Base-by-base conservation (phyloP, 225 moss, liverwort and hornwort species). In the Takakia lepidozioides region DNA sequence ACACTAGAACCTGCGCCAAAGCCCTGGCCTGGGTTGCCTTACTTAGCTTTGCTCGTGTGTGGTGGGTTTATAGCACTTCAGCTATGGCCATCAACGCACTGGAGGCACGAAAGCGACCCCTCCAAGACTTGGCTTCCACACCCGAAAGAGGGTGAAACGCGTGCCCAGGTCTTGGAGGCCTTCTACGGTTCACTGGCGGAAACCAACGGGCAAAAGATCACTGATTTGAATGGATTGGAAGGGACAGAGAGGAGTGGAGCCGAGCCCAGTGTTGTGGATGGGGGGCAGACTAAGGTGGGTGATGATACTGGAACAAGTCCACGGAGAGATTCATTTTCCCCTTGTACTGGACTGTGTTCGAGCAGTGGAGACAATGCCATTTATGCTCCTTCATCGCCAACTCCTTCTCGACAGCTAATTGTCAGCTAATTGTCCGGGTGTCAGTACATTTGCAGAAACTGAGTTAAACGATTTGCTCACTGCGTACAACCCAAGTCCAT, bases 31-130 rank as follows among this genome's bases (percentile, higher is more conserved):
- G 50, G 69, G 2, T 17, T 68, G 30, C 76, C 92, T 10, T 84
- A 77, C 34, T 11, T 85, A 10, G 92, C 82, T 5, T 27, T 78
- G 7, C 0, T 87, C 2, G 0, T 77, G 9, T 57, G 76, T 52
- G 48, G 59, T 2, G 76, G 82, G 37, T 87, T 92, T 25, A 43
- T 92, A 47, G 72, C 67, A 21, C 66, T 92, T 14, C 87, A 92
- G 54, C 49, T 87, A n/a, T 92, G 59, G 56, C 92, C 92, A 24
- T 74, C 85, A 37, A 85, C 87, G 35, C 84, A 82, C 41, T 80
- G 69, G 60, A 60, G 87, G 35, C 87, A 92, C 46, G 86, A 79
- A 15, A 50, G 52, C 19, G 92, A 87, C 50, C 69, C 67, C 5
- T 25, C 39, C 9, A 64, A 67, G 39, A 56, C 63, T 10, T 84